These are phyloP conservation scores for Linnemannia elongata DNA, from an alignment of 192 early-diverging fungal genomes.

Conservation along the genomic window DNA sequence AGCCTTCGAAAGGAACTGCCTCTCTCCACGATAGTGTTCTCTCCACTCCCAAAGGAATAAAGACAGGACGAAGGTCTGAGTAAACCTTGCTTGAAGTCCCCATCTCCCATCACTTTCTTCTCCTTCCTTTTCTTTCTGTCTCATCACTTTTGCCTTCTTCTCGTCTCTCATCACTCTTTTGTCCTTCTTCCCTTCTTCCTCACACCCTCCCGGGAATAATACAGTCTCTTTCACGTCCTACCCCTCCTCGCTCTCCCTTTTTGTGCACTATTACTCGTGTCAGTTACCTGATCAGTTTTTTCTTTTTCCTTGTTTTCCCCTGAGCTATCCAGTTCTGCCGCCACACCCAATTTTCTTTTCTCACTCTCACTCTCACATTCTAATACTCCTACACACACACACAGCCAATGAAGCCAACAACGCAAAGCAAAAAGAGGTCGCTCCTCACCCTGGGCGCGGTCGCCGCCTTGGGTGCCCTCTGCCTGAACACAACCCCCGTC, in stretches of 20 bases:
- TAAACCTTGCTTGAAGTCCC: neutral
- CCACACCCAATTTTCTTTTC: too few species aligned
- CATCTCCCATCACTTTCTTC: neutral
- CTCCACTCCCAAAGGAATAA: neutral
- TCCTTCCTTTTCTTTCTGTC: neutral
- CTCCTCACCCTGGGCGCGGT: slow-evolving; percentile 45
- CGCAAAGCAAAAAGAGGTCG: slow-evolving; percentile 49
- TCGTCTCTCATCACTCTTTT: neutral
- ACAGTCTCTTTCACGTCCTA: neutral
- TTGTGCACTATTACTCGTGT: neutral
- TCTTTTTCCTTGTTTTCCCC: neutral
- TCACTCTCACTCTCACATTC: neutral
- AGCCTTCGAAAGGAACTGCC: slow-evolving; percentile 1
- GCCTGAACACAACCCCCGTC: slow-evolving; percentile 36
- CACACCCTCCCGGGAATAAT: neutral
- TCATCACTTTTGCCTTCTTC: neutral
- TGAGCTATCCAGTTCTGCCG: neutral
- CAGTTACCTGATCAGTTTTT: neutral
- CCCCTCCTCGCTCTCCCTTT: neutral
- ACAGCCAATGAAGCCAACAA: slow-evolving; percentile 12
- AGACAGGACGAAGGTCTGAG: too few species aligned
- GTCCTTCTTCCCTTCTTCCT: neutral
- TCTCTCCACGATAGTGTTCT: neutral
- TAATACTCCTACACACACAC: neutral
- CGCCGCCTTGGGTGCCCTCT: slow-evolving; percentile 52